Evolutionary conservation across 768 basidiomycete genomes (phyloP), one percentile per base, ranked within the genome.

Genomic region (Tulasnella sp.): DNA sequence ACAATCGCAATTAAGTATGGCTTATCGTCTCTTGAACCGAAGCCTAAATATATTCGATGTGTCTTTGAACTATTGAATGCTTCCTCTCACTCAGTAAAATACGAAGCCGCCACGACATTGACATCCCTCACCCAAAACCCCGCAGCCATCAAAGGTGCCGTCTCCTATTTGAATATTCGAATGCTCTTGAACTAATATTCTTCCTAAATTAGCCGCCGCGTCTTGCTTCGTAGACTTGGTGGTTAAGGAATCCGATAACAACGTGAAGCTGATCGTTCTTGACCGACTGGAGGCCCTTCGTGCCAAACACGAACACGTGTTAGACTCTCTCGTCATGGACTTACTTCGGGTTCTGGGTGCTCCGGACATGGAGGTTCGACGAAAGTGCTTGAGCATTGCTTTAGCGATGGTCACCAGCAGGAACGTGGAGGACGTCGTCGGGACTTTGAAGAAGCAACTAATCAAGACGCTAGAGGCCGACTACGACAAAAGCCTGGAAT

Each of bases 361-460:
- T 84, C 93, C 95, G 58, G 97, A 99, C 84, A 96, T 99, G 89
- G 98, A 98, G 87, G 98, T 99, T 41, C 93, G 96, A 80, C 90
- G 94, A 81, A 98, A 98, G 86, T 96, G 97, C 7, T 92, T 97
- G 81, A 89, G 88, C 80, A 95, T 98, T 82, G 95, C 96, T 18
- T 87, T 99, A 78, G 95, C 92, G 85, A 95, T 99, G 94, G 94
- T 96, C 0, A 93, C 95, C 22, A 94, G 94, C 83, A 88, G 97
- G 76, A 99, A 98, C 82, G 96, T 98, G 20, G 98, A 99, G 84
- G 98, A 99, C 76, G 96, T 99, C 1, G 97, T 97, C 1, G 85
- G 94, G 3, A 97, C 98, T 91, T 89, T 99, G 84, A 99, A 99
- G 90, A 99, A 99, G 86, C 97, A 99, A 84, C 89, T 99, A n/a